Evolutionary conservation across 225 moss, liverwort and hornwort species (phyloP), one percentile per base, ranked within the genome.

Genomic region (Polytrichum formosum): DNA sequence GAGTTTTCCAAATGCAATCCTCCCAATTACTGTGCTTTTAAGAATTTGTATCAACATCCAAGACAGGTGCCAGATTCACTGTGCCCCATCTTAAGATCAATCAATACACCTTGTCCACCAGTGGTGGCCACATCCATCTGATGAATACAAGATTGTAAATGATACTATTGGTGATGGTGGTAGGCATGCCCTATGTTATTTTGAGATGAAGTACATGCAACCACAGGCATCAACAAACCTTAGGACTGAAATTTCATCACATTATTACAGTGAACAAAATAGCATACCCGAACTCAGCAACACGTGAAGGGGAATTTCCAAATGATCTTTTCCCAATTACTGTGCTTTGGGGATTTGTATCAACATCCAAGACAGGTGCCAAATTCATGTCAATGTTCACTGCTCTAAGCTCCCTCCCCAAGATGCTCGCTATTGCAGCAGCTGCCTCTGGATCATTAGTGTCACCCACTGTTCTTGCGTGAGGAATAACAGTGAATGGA

Each of bases 351-450:
- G 80, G 67, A 64, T 85, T 87, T 6, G 82, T 84, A 72, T 93
- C 85, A 9, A 93, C 93, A 73, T 93, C 91, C 74, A 93, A 74
- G 20, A 93, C 89, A 37, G 91, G 93, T 29, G 93, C 93, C 74
- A 93, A 78, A 70, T 93, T 85, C 93, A 93, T 93, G 58, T 93
- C 93, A 21, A 93, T 84, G 54, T 91, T 76, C 1, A 93, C 74
- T 7, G 91, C 85, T 72, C 85, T 77, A 55, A 91, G 93, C 68
- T 91, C 93, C 80, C 75, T 83, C 27, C 82, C 89, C 5, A 89
- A 62, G 5, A 91, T 77, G 71, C 87, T 87, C n/a, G 87, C 93
- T 37, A 91, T 76, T 17, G 91, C 89, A 28, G 81, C 85, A 72
- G 89, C 89, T 55, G 91, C 85, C 65, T 77, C 31, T 46, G 83